phyloP scores from a whole-genome alignment of 306 rosid genomes.

The Cucurbita ficifolia region DNA sequence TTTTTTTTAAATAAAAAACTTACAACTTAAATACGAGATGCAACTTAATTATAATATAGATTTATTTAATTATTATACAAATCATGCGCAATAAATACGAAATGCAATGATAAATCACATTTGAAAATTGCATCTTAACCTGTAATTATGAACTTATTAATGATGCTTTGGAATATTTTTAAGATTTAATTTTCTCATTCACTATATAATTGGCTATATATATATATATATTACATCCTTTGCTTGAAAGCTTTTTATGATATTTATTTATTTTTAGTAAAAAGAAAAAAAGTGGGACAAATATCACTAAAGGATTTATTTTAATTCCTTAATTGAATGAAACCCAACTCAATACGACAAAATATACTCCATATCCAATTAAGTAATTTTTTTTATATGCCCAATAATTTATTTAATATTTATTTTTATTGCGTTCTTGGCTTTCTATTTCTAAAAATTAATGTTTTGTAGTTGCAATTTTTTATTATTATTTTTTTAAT shows the following conservation, averaged over 20 bases:
- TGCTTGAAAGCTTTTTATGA: neutral
- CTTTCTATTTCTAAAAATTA: neutral
- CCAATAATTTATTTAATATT: neutral
- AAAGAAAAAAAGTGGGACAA: constrained; percentile 3
- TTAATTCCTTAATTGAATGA: neutral
- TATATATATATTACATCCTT: neutral
- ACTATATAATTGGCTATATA: neutral
- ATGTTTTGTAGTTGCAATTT: no score
- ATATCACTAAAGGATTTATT: neutral
- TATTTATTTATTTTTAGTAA: neutral
- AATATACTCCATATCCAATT: neutral
- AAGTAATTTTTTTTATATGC: neutral
- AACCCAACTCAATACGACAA: neutral
- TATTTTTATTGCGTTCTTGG: neutral
- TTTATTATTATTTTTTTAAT: no score
- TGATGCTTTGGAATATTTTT: neutral
- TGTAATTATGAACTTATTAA: neutral
- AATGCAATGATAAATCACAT: no score
- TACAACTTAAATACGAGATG: no score
- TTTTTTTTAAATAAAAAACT: no score
- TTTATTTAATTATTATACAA: neutral
- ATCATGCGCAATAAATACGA: neutral
- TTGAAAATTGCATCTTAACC: neutral
- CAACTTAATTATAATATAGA: neutral
- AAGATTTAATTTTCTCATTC: neutral